These are phyloP conservation scores for Centaurea solstitialis DNA, from an alignment of 129 eudicot genomes.

Conservation along the genomic window DNA sequence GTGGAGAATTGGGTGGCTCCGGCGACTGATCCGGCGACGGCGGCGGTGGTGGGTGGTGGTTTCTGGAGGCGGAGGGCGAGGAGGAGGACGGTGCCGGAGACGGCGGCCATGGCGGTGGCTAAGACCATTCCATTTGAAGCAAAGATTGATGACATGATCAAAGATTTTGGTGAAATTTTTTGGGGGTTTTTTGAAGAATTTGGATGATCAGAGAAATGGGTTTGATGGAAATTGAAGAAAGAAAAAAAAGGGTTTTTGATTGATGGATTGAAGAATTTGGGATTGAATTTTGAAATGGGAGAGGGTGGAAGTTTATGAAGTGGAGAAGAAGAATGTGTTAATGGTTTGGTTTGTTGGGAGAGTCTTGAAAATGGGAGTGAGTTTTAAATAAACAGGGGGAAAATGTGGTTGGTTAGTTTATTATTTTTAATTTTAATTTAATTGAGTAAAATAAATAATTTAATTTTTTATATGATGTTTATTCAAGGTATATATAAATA, in stretches of 20 bases:
- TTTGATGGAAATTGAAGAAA: background rate
- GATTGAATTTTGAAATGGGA: background rate
- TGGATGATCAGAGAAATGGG: slow-evolving; percentile 22
- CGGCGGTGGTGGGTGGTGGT: slow-evolving; percentile 24
- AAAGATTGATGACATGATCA: slow-evolving; percentile 42
- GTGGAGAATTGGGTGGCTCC: slow-evolving; percentile 23
- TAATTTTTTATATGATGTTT: background rate
- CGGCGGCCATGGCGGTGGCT: slow-evolving; percentile 77
- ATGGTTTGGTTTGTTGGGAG: slow-evolving; percentile 28
- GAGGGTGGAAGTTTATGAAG: slow-evolving; percentile 21
- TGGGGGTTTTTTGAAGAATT: background rate
- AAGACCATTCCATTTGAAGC: slow-evolving; percentile 54
- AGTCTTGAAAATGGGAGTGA: slow-evolving; percentile 12
- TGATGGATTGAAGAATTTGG: background rate
- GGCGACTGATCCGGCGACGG: background rate
- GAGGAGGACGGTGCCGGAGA: slow-evolving; percentile 72
- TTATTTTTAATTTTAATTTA: background rate
- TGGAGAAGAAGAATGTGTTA: slow-evolving; percentile 15
- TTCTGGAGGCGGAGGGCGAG: slow-evolving; percentile 63
- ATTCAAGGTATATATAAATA: background rate
- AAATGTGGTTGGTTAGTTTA: slow-evolving; percentile 18
- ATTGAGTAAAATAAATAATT: background rate
- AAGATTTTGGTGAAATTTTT: background rate
- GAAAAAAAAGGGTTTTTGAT: background rate
- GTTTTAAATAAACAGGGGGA: slow-evolving; percentile 28